phyloP scores from a whole-genome alignment of 2,329 filamentous ascomycete species.

The Mycocentrospora acerina region DNA sequence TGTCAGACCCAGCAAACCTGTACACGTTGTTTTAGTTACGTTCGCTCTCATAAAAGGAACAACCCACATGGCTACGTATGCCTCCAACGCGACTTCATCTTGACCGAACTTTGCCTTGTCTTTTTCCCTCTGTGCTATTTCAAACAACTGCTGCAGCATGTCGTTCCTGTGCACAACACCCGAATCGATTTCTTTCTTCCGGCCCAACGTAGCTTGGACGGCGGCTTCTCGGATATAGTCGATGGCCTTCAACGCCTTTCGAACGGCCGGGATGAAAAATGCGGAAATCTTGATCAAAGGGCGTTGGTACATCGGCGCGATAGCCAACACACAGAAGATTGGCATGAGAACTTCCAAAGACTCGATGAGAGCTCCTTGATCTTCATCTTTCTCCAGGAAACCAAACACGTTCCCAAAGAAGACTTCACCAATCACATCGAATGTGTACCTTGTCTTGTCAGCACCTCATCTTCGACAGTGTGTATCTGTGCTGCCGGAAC shows the following conservation, averaged over 20 bases:
- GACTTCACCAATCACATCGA: constrained; percentile 8
- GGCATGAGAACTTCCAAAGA: constrained; percentile 41
- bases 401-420: constrained; percentile 13
- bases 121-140: constrained; percentile 32
- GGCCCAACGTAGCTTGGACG: constrained; percentile 7
- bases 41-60: not conserved
- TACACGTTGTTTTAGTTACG: not conserved
- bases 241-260: constrained; percentile 19
- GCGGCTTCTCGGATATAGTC: constrained; percentile 12
- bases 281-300: constrained; percentile 11
- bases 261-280: constrained; percentile 15
- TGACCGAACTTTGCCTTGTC: constrained; percentile 35
- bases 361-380: constrained; percentile 16
- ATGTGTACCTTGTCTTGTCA: constrained; percentile 10
- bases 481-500: too few species aligned
- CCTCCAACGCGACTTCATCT: constrained; percentile 28
- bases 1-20: constrained; percentile 39
- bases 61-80: constrained; percentile 31
- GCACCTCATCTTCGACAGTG: not conserved
- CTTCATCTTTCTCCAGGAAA: constrained; percentile 18
- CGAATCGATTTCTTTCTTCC: constrained; percentile 9
- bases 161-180: constrained; percentile 20
- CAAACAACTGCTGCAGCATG: constrained; percentile 32
- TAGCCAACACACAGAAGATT: constrained; percentile 11
- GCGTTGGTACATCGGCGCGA: constrained; percentile 9